Conservation (phyloP, 495 filamentous ascomycete species). For the Neurospora cerealis region DNA sequence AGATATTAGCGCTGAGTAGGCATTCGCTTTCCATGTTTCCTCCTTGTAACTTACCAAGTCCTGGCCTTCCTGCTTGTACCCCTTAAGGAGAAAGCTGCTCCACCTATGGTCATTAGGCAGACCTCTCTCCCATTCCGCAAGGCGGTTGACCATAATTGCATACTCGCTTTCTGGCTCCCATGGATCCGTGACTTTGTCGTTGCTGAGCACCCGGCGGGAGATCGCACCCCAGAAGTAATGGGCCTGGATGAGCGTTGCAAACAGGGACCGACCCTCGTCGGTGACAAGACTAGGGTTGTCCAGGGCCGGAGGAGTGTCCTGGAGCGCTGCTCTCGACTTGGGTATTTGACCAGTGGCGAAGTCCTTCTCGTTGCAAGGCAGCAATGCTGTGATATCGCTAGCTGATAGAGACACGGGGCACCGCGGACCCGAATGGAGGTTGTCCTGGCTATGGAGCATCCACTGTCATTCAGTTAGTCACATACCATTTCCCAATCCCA, state of each 20-base stretch:
- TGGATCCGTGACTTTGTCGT: slow-evolving; percentile 27
- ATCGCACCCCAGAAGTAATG: slow-evolving; percentile 42
- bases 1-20: background rate
- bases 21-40: background rate
- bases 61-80: slow-evolving; percentile 31
- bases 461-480: slow-evolving; percentile 21
- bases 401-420: slow-evolving; percentile 36
- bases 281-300: slow-evolving; percentile 31
- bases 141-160: slow-evolving; percentile 23
- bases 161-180: slow-evolving; percentile 35
- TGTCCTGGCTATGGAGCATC: slow-evolving; percentile 45
- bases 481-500: background rate
- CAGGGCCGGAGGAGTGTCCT: slow-evolving; percentile 36
- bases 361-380: slow-evolving; percentile 38
- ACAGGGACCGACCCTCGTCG: slow-evolving; percentile 32
- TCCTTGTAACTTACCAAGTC: slow-evolving; percentile 25
- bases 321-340: slow-evolving; percentile 37
- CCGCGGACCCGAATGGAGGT: slow-evolving; percentile 37
- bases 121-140: slow-evolving; percentile 32
- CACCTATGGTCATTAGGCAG: slow-evolving; percentile 36
- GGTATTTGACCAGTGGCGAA: slow-evolving; percentile 34
- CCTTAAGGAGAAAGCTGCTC: slow-evolving; percentile 30
- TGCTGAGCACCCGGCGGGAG: slow-evolving; percentile 29
- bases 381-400: slow-evolving; percentile 39
- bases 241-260: slow-evolving; percentile 40